Evolutionary conservation across 139 green algal genomes (phyloP), one percentile per base, ranked within the genome.

Genomic region (Chlorella vulgaris): DNA sequence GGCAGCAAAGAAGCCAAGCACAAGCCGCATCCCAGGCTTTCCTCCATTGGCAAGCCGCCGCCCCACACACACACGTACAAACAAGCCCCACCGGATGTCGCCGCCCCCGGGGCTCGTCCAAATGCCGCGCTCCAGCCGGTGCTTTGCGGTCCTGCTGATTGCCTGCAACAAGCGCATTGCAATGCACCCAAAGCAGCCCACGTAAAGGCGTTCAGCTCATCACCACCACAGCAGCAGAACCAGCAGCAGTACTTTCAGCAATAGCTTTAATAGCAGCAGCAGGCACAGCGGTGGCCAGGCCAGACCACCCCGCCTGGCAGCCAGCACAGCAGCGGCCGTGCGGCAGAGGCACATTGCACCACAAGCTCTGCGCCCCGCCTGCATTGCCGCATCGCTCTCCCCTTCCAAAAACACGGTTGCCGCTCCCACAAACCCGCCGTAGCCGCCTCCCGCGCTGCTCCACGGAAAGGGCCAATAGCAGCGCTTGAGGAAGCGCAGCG

Each of bases 401-500:
- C 77, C 77, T 18, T 87, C 66, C 18, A 87, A 15, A 24, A 82
- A 86, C 24, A 80, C 81, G 51, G 75, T 33, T 1, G 84, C 81
- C 36, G 84, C 87, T 8, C 22, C 74, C 15, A 36, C 38, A 65
- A 95, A 94, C 3, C 90, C 90, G 7, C 91, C 90, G 76, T 69
- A 18, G 13, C 26, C 66, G 58, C 58, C 39, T n/a, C 36, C n/a
- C 26, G 0, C 29, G 15, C 18, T 84, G 78, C 95, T 86, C 94
- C 94, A 97, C 0, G 83, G 39, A 51, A 93, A 96, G 3, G 94
- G 94, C 94, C 93, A 98, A 87, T 92, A 98, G 40, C 89, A 65
- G 24, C 93, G 84, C 84, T 97, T 97, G 19, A 97, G 85, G 70
- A 92, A 91, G 21, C 86, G 83, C 71, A 97, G 89, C 73, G 94